Evolutionary conservation across 179 eudicot genomes (phyloP).

Genomic region (Pouteria campechiana): DNA sequence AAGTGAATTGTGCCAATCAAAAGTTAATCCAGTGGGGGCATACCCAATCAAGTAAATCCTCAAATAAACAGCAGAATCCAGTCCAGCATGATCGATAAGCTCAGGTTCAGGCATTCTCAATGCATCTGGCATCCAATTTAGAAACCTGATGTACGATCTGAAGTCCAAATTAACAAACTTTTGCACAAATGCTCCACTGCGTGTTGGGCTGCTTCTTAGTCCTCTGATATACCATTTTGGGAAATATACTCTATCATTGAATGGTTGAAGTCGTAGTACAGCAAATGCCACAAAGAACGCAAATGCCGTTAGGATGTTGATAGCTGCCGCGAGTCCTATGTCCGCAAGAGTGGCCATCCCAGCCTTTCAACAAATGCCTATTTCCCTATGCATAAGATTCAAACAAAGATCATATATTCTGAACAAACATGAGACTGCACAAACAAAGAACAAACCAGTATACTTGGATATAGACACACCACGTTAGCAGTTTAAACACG

Average conservation of each 20-base stretch:
- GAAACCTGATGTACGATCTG: conserved; percentile 52
- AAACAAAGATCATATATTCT: no score
- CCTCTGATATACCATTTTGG: conserved; percentile 87
- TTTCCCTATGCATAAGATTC: no score
- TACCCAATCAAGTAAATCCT: conserved; percentile 74
- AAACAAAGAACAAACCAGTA: no score
- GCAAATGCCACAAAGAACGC: conserved; percentile 71
- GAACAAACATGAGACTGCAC: no score
- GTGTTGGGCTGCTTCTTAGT: conserved; percentile 53
- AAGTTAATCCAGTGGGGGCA: no score
- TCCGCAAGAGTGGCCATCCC: conserved; percentile 54
- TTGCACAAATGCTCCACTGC: conserved; percentile 39
- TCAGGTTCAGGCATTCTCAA: conserved; percentile 73
- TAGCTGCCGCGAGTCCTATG: conserved; percentile 55
- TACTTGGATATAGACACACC: no score
- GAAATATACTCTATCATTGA: conserved; percentile 83
- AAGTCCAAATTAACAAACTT: conserved; percentile 69
- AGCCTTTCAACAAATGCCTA: conserved; percentile 1
- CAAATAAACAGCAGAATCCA: conserved; percentile 81
- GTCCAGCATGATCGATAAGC: conserved; percentile 81
- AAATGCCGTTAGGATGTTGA: conserved; percentile 50
- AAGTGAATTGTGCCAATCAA: no score
- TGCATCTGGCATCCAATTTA: conserved; percentile 87
- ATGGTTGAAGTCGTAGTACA: conserved; percentile 62
- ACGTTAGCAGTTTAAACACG: no score